phyloP scores from a whole-genome alignment of 2,329 filamentous ascomycete species.

The Paecilomyces sp. region DNA sequence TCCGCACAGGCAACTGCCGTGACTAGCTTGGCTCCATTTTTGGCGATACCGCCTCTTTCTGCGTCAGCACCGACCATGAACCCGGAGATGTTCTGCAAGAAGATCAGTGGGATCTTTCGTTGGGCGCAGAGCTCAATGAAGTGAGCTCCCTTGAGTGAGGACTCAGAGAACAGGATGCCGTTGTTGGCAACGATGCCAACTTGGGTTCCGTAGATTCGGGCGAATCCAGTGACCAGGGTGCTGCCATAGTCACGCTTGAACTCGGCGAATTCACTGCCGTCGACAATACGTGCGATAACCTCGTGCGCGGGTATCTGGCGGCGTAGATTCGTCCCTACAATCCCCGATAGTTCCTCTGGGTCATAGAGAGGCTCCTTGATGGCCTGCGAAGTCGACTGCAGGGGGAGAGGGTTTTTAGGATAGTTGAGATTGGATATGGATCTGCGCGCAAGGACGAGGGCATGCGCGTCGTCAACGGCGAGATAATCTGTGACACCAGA shows the following conservation, averaged over 20 bases:
- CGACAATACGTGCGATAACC: constrained; percentile 86
- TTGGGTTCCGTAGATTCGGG: constrained; percentile 77
- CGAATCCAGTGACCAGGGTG: constrained; percentile 88
- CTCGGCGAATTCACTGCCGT: constrained; percentile 82
- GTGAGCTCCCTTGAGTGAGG: constrained; percentile 87
- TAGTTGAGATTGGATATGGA: constrained; percentile 88
- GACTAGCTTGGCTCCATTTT: constrained; percentile 95
- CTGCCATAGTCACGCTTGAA: constrained; percentile 90
- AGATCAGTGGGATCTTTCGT: constrained; percentile 80
- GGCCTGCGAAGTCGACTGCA: constrained; percentile 13
- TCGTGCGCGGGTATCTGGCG: constrained; percentile 80
- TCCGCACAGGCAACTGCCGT: constrained; percentile 90
- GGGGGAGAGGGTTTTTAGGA: constrained; percentile 46
- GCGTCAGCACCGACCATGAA: constrained; percentile 97
- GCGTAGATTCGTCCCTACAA: constrained; percentile 83
- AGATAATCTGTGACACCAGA: constrained; percentile 94
- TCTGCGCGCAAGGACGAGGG: constrained; percentile 74
- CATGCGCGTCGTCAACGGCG: constrained; percentile 88
- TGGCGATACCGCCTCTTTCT: constrained; percentile 91
- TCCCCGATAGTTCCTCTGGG: constrained; percentile 72
- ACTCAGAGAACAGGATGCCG: constrained; percentile 86
- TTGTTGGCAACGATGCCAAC: constrained; percentile 96
- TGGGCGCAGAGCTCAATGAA: constrained; percentile 94
- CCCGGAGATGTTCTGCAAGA: constrained; percentile 92
- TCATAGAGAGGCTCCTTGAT: constrained; percentile 75